These are phyloP conservation scores for Papiliotrema laurentii DNA, from an alignment of 1,284 basidiomycete species.

Conservation along the genomic window DNA sequence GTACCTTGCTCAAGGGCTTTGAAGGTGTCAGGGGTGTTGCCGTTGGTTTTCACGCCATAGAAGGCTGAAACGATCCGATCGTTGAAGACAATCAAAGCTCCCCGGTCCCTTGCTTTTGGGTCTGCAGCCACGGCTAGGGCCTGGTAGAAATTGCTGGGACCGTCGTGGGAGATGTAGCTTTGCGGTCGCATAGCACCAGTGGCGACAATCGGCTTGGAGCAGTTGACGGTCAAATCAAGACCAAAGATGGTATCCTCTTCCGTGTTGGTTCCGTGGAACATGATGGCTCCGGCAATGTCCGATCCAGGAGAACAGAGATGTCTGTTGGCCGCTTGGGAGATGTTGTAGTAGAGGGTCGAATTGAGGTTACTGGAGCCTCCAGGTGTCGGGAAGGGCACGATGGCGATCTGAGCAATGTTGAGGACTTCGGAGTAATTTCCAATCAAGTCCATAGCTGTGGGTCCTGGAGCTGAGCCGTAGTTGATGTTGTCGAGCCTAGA, in stretches of 20 bases:
- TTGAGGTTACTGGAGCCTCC: constrained; percentile 13
- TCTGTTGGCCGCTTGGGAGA: constrained; percentile 25
- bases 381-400: constrained; percentile 4
- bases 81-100: constrained; percentile 34
- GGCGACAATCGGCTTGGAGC: constrained; percentile 58
- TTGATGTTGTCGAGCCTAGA: constrained; percentile 12
- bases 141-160: constrained; percentile 29
- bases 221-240: constrained; percentile 26
- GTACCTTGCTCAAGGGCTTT: background rate
- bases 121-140: constrained; percentile 24
- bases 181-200: constrained; percentile 55
- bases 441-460: constrained; percentile 7
- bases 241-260: constrained; percentile 36
- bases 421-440: constrained; percentile 11
- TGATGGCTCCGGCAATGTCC: constrained; percentile 19
- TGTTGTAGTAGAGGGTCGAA: constrained; percentile 22
- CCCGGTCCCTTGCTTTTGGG: constrained; percentile 16
- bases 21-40: constrained; percentile 17
- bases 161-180: constrained; percentile 25
- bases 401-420: constrained; percentile 8
- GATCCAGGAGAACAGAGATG: constrained; percentile 24
- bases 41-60: constrained; percentile 31
- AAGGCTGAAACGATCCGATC: constrained; percentile 35
- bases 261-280: constrained; percentile 36
- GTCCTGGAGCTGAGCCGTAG: constrained; percentile 6